These are phyloP conservation scores for Aspergillus haitiensis DNA, from an alignment of 495 filamentous ascomycete species.

Conservation along the genomic window DNA sequence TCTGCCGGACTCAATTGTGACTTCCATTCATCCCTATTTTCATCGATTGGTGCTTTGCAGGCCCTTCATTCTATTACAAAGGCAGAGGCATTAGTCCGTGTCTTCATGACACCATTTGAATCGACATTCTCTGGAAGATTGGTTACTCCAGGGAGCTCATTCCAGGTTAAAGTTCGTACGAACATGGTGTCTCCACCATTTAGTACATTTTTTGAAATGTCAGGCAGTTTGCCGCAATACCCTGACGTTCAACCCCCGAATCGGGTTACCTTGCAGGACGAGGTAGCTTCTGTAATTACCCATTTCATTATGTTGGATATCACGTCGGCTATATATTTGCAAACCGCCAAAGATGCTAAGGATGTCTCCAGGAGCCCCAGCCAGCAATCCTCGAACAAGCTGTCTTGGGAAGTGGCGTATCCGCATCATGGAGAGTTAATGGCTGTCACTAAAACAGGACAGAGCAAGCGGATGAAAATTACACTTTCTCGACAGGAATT, in stretches of 20 bases:
- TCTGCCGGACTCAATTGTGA: slow-evolving; percentile 44
- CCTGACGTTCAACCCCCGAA: slow-evolving; percentile 40
- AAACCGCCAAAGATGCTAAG: slow-evolving; percentile 11
- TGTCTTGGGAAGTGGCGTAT: slow-evolving; percentile 38
- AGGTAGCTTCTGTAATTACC: slow-evolving; percentile 39
- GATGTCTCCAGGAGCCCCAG: not conserved
- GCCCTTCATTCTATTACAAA: slow-evolving; percentile 16
- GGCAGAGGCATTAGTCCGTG: slow-evolving; percentile 42
- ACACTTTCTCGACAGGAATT: slow-evolving; percentile 35
- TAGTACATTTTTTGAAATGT: slow-evolving; percentile 51
- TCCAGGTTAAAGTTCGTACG: slow-evolving; percentile 49
- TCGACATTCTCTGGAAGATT: slow-evolving; percentile 44
- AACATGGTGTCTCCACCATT: slow-evolving; percentile 41
- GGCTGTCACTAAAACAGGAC: slow-evolving; percentile 23
- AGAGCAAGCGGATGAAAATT: slow-evolving; percentile 41
- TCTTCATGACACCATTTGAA: slow-evolving; percentile 45
- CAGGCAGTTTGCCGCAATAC: slow-evolving; percentile 36
- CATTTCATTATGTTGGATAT: slow-evolving; percentile 45
- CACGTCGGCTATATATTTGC: slow-evolving; percentile 33
- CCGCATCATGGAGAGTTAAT: slow-evolving; percentile 47
- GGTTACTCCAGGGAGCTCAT: slow-evolving; percentile 34
- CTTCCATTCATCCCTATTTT: slow-evolving; percentile 33
- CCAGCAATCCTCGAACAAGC: not conserved
- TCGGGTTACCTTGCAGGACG: slow-evolving; percentile 36
- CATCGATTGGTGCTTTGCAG: slow-evolving; percentile 24